Conservation (phyloP, 2,329 filamentous ascomycete genomes). For the Davidsoniella virescens region DNA sequence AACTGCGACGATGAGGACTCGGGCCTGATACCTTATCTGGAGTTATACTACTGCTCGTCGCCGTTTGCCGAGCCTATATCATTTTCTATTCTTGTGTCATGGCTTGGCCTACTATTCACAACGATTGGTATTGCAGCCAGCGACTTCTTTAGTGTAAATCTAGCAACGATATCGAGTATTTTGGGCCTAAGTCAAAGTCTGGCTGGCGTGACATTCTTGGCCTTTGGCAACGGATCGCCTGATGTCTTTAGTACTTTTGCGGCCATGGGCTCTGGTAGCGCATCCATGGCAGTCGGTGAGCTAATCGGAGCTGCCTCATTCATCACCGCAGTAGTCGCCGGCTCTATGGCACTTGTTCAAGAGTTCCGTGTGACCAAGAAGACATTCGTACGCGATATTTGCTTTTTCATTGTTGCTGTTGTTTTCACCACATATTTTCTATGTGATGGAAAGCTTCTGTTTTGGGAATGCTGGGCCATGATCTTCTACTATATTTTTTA, state of each 20-base stretch:
- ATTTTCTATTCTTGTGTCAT: conserved; percentile 62
- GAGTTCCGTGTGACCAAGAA: conserved; percentile 83
- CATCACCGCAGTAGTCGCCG: conserved; percentile 89
- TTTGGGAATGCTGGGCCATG: conserved; percentile 88
- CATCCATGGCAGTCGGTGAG: conserved; percentile 91
- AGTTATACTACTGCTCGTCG: conserved; percentile 77
- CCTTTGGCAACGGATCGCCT: conserved; percentile 93
- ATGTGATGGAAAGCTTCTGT: conserved; percentile 62
- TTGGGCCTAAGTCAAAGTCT: conserved; percentile 91
- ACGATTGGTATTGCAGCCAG: conserved; percentile 96
- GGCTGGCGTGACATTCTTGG: conserved; percentile 88
- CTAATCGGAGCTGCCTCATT: conserved; percentile 89
- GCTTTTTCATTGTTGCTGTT: conserved; percentile 79
- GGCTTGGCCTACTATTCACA: conserved; percentile 81
- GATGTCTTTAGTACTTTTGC: conserved; percentile 98
- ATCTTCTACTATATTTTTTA: conserved; percentile 84
- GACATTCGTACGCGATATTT: conserved; percentile 80
- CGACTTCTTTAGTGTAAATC: conserved; percentile 95
- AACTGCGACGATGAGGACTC: conserved; percentile 84
- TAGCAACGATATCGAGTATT: conserved; percentile 79
- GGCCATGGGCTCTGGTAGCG: conserved; percentile 91
- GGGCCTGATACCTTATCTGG: conserved; percentile 74
- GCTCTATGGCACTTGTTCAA: conserved; percentile 91
- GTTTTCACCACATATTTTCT: conserved; percentile 77
- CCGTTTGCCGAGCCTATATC: conserved; percentile 53